Conservation (phyloP, 805 yeast genomes). For the Aciculoconidium aculeatum region DNA sequence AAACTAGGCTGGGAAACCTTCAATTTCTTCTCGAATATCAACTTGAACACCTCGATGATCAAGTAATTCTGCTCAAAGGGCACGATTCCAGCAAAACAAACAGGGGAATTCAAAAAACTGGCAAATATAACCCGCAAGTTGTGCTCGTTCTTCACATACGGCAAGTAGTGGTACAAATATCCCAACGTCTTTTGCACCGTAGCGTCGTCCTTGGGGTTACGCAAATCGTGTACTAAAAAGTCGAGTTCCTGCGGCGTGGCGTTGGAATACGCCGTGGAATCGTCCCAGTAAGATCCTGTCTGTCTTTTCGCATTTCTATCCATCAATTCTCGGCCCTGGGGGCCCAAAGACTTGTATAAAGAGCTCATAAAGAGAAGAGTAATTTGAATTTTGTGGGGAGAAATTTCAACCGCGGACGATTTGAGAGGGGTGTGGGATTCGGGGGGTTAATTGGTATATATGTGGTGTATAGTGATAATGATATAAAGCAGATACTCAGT, state of each 20-base stretch:
- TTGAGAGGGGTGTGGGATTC: no score
- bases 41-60: constrained; percentile 44
- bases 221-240: constrained; percentile 38
- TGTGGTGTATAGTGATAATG: no score
- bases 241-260: constrained; percentile 41
- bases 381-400: constrained; percentile 1
- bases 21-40: constrained; percentile 40
- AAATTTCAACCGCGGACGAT: constrained; percentile 5
- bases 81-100: constrained; percentile 18
- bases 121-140: constrained; percentile 41
- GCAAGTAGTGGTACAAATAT: constrained; percentile 46
- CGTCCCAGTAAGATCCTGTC: no score
- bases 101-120: constrained; percentile 39
- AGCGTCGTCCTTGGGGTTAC: constrained; percentile 31
- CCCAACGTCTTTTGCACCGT: constrained; percentile 34
- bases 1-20: constrained; percentile 45
- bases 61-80: constrained; percentile 29
- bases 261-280: no score
- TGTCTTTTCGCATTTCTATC: neutral
- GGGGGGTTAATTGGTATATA: no score
- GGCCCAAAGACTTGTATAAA: constrained; percentile 4
- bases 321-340: constrained; percentile 3
- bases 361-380: constrained; percentile 3
- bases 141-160: constrained; percentile 41
- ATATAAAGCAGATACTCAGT: no score